A percentile compares a stretch with the other conserved stretches of the same genome.
These are phyloP conservation scores for Gossypium aridum DNA, from an alignment of 441 rosid species.

Conservation along the genomic window DNA sequence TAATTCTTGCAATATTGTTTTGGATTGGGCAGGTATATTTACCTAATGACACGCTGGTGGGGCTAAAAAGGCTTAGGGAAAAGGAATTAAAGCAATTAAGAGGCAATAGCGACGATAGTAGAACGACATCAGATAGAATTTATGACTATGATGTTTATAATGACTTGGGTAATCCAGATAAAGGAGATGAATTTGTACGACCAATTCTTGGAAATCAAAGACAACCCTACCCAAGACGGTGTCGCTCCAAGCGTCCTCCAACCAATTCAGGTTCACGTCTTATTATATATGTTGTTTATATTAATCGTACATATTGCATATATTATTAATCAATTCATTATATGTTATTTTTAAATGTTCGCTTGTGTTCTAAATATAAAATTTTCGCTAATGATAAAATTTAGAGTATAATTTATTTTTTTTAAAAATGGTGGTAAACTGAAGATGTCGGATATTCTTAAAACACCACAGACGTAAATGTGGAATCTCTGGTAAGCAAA, in stretches of 20 bases:
- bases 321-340: too few relatives aligned
- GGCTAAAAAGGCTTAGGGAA: constrained; percentile 29
- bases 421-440: too few relatives aligned
- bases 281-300: too few relatives aligned
- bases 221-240: background rate
- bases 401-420: too few relatives aligned
- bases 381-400: too few relatives aligned
- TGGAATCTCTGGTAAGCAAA: background rate
- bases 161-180: constrained; percentile 29
- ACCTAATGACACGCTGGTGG: constrained; percentile 35
- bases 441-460: background rate
- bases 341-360: too few relatives aligned
- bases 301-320: too few relatives aligned
- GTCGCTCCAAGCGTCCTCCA: background rate
- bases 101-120: constrained; percentile 32
- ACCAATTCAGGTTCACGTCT: background rate
- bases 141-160: constrained; percentile 46
- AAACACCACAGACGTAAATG: background rate
- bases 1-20: background rate
- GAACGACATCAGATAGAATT: constrained; percentile 22
- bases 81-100: constrained; percentile 24
- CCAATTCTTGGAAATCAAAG: background rate
- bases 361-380: too few relatives aligned
- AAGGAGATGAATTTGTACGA: background rate
- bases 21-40: constrained; percentile 23